phyloP scores from a whole-genome alignment of 768 basidiomycete genomes.

The Amanita pseudoporphyria region DNA sequence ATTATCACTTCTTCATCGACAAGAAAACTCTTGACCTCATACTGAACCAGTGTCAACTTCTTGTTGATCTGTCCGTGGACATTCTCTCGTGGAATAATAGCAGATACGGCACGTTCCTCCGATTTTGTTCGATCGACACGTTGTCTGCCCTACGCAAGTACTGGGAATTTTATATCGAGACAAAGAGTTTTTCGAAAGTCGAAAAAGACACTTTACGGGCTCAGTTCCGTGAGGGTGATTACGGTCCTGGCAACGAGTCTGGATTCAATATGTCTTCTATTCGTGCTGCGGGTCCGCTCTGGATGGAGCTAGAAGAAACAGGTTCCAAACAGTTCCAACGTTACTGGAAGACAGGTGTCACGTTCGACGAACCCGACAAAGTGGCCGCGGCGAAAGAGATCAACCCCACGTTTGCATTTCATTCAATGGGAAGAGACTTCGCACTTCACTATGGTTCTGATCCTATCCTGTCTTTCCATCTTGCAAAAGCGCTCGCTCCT shows the following conservation, averaged over 20 bases:
- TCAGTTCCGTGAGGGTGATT: slow-evolving; percentile 15
- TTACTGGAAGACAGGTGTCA: slow-evolving; percentile 36
- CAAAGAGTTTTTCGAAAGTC: slow-evolving; percentile 15
- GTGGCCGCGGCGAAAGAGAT: slow-evolving; percentile 17
- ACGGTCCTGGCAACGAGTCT: slow-evolving; percentile 8
- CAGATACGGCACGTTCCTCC: slow-evolving; percentile 27
- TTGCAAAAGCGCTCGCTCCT: slow-evolving; percentile 21
- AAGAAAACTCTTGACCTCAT: slow-evolving; percentile 22
- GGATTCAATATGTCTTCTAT: slow-evolving; percentile 6
- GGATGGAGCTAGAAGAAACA: slow-evolving; percentile 9
- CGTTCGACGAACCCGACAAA: slow-evolving; percentile 14
- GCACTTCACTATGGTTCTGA: slow-evolving; percentile 35
- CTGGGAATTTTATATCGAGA: slow-evolving; percentile 28
- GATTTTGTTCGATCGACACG: slow-evolving; percentile 29
- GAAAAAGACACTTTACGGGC: slow-evolving; percentile 15
- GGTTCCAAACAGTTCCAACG: slow-evolving; percentile 15
- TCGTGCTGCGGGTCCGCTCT: slow-evolving; percentile 30
- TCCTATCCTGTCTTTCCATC: slow-evolving; percentile 32
- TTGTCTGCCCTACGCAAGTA: slow-evolving; percentile 29
- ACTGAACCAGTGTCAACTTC: slow-evolving; percentile 27
- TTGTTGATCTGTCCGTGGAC: slow-evolving; percentile 22
- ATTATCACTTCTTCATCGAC: slow-evolving; percentile 40
- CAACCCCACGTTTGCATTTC: slow-evolving; percentile 40
- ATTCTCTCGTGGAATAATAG: slow-evolving; percentile 30
- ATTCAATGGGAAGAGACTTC: slow-evolving; percentile 26